phyloP scores from a whole-genome alignment of 805 yeast species.

The Kuraishia molischiana region DNA sequence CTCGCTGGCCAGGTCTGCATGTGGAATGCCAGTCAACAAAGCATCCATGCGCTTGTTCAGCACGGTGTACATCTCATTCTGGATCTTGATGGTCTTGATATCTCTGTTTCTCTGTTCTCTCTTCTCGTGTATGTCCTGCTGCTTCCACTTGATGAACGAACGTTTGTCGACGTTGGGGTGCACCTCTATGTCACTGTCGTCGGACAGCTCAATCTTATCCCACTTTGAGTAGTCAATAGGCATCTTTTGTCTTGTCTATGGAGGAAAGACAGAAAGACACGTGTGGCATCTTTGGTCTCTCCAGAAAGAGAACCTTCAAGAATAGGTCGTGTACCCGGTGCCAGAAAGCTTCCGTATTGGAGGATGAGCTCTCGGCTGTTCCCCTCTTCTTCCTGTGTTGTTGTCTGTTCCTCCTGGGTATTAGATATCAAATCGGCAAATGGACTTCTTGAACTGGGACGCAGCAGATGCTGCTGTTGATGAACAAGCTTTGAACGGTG shows the following conservation, averaged over 20 bases:
- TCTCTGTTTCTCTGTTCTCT: conserved; percentile 73
- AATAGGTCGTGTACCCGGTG: not conserved
- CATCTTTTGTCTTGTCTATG: too few species aligned
- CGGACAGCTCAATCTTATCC: conserved; percentile 94
- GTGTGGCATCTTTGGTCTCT: not conserved
- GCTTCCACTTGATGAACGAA: conserved; percentile 93
- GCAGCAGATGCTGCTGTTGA: not conserved
- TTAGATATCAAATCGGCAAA: too few species aligned
- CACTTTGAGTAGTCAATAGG: conserved; percentile 89
- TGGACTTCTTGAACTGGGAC: conserved; percentile 3
- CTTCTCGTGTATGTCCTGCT: conserved; percentile 92
- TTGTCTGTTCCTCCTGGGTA: too few species aligned
- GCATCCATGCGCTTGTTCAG: conserved; percentile 66
- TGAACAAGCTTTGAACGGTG: not conserved
- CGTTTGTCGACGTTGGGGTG: conserved; percentile 96
- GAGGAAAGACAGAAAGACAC: too few species aligned
- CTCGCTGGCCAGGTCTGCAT: conserved; percentile 24
- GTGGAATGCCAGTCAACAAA: conserved; percentile 34
- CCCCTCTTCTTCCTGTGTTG: too few species aligned
- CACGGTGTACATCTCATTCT: conserved; percentile 70
- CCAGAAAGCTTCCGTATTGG: not conserved
- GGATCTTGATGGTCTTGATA: conserved; percentile 65
- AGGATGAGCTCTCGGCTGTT: too few species aligned
- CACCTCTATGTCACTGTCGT: conserved; percentile 94
- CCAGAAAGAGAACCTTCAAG: not conserved